Conservation (phyloP, 192 early-diverging fungal genomes). For the Ramicandelaber brevisporus region DNA sequence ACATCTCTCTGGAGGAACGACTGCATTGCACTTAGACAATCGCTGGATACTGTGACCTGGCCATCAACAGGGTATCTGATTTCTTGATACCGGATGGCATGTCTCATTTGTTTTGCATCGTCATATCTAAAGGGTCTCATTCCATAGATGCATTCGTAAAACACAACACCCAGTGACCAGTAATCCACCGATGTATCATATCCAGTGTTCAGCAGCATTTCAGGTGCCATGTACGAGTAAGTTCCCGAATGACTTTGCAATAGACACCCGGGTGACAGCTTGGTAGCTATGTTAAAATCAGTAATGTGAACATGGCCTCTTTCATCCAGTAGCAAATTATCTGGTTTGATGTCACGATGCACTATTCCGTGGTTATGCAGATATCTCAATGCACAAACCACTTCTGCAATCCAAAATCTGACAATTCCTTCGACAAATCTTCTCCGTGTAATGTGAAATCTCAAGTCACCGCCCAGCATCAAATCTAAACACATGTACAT, state of each 20-base stretch:
- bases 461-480: conserved; percentile 85
- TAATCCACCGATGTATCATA: conserved; percentile 75
- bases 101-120: conserved; percentile 25
- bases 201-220: conserved; percentile 33
- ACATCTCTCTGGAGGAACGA: conserved; percentile 55
- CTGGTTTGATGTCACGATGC: conserved; percentile 88
- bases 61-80: conserved; percentile 28
- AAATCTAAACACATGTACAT: conserved; percentile 86
- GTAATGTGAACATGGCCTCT: conserved; percentile 72
- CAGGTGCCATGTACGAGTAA: conserved; percentile 77
- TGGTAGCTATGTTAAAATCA: conserved; percentile 90
- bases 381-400: conserved; percentile 53
- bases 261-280: conserved; percentile 20
- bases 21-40: conserved; percentile 44
- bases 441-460: conserved; percentile 41
- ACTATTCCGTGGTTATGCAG: conserved; percentile 62
- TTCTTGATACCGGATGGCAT: conserved; percentile 31
- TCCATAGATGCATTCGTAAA: conserved; percentile 72
- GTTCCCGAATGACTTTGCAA: conserved; percentile 72
- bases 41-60: conserved; percentile 22
- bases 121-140: conserved; percentile 46
- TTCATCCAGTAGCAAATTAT: conserved; percentile 58
- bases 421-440: conserved; percentile 52
- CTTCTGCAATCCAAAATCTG: conserved; percentile 70
- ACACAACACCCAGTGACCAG: conserved; percentile 80